A percentile compares a stretch with the other conserved stretches of the same genome.
phyloP scores from a whole-genome alignment of 23 red algal species.

The Gracilaria domingensis region DNA sequence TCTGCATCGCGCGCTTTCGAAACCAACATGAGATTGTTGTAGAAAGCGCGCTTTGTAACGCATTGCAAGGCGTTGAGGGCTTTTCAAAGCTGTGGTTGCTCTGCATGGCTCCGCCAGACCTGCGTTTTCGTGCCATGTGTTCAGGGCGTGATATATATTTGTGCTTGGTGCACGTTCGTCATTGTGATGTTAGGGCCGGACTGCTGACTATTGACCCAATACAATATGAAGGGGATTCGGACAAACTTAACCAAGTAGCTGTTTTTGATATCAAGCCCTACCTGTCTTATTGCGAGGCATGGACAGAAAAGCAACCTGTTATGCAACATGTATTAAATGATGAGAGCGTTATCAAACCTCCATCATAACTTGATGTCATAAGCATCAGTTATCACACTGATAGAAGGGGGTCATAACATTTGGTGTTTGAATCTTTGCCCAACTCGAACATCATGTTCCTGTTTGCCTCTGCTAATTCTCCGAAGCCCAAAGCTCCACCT shows the following conservation, averaged over 20 bases:
- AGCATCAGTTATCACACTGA: too few species aligned
- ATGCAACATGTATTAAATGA: neutral
- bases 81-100: constrained; percentile 30
- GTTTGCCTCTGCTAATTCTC: too few species aligned
- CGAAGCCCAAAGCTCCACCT: too few species aligned
- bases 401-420: too few species aligned
- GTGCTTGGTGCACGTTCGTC: neutral
- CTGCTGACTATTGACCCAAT: neutral
- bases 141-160: neutral
- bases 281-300: constrained; percentile 38
- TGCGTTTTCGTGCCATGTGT: neutral
- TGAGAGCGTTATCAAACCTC: too few species aligned
- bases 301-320: neutral
- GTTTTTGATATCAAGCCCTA: constrained; percentile 34
- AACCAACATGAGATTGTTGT: neutral
- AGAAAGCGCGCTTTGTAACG: neutral
- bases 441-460: too few species aligned
- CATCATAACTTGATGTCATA: too few species aligned
- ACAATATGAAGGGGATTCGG: neutral
- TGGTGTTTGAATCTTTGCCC: too few species aligned
- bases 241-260: neutral
- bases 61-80: constrained; percentile 9
- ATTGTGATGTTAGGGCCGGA: neutral
- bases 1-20: neutral
- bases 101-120: neutral